Conservation (phyloP, 78 protist genomes). For the Pirum gemmata region DNA sequence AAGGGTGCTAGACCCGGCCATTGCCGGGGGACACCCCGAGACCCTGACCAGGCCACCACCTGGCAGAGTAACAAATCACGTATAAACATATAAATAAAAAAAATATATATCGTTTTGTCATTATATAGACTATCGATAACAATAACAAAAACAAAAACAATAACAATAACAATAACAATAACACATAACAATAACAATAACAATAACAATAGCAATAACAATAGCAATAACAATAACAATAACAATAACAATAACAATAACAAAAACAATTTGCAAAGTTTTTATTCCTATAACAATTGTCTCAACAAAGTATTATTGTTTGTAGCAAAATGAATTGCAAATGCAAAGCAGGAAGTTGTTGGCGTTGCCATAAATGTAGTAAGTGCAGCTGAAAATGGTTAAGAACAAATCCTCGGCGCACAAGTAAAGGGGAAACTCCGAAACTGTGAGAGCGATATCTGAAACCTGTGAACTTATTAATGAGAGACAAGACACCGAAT, state of each 20-base stretch:
- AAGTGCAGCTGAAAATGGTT: too few species aligned
- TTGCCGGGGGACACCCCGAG: too few species aligned
- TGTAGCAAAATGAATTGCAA: too few species aligned
- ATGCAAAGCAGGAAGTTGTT: too few species aligned
- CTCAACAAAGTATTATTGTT: too few species aligned
- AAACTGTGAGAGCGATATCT: not conserved
- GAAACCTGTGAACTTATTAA: not conserved
- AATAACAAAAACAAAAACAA: not conserved
- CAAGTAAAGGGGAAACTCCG: not conserved
- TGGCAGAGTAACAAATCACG: too few species aligned
- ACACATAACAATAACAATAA: not conserved
- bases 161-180: not conserved
- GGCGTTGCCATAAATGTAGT: too few species aligned
- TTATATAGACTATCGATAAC: not conserved
- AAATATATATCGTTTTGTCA: not conserved
- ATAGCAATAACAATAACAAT: not conserved
- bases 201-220: not conserved
- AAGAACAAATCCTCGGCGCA: slow-evolving; percentile 36
- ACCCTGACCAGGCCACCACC: not conserved
- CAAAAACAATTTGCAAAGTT: not conserved
- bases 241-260: slow-evolving; percentile 34
- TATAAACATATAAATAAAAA: not conserved
- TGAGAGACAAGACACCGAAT: too few species aligned
- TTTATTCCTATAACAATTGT: too few species aligned
- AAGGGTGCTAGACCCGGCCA: too few species aligned